Base-by-base conservation (phyloP, 2,329 filamentous ascomycete genomes). In the Calcarisporium arbuscula region DNA sequence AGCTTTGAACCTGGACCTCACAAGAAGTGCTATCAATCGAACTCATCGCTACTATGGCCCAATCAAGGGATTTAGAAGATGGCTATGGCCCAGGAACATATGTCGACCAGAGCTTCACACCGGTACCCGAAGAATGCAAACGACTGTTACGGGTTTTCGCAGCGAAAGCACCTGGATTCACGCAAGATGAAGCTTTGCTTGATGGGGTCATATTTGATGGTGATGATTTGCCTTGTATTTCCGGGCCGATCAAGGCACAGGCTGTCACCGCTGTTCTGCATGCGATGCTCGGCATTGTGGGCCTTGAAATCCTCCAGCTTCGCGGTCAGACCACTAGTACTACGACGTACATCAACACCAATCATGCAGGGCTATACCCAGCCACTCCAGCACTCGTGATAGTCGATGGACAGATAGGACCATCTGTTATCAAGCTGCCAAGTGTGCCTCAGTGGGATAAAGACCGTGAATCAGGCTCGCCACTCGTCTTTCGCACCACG, bases 271-370 rank as follows among this genome's bases (percentile, higher is more conserved):
- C 55, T 8, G 50, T 53, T 6, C 40, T 54, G 8, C 57, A 61
- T 32, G 57, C 51, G 23, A 60, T 60, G 56, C 42, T 44, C 2
- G 57, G 56, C 20, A 45, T 63, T n/a, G 43, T 62, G 6, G 54
- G 50, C 28, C 49, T 57, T 37, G 54, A 60, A 36, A 53, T 64
- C 14, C 50, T 58, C 3, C 43, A 52, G 3, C 37, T 61, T 20
- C 48, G 56, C 30, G 56, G 55, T 19, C 36, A 38, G 5, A 28
- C 48, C 1, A 49, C 46, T 31, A 27, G 51, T n/a, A n/a, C n/a
- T 10, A 40, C 41, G 19, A 47, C 69, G n/a, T 56, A 49, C 0
- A 53, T 72, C 35, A 60, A 72, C 44, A 70, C 66, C 0, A 65
- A 67, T 15, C 65, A 71, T 20, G 57, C 61, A 2, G 61, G 54